Evolutionary conservation across 208 protist genomes (phyloP).

Genomic region (Trypanosoma rangeli): DNA sequence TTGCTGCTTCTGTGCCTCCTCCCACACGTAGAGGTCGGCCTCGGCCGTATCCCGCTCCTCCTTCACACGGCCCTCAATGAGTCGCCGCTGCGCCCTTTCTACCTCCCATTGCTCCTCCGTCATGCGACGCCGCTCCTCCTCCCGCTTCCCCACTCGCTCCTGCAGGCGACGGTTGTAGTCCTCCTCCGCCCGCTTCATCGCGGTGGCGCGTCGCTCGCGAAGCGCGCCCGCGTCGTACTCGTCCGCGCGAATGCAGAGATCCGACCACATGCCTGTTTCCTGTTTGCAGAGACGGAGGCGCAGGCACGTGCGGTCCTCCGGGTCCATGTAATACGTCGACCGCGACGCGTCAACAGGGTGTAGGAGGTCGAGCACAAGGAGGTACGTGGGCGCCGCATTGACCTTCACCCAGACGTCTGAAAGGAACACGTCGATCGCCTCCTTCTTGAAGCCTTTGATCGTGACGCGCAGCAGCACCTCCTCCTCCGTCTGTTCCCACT

Average conservation of each 20-base stretch:
- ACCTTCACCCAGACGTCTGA: constrained; percentile 84
- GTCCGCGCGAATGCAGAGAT: constrained; percentile 44
- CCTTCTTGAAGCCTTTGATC: constrained; percentile 80
- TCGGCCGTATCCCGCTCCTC: constrained; percentile 67
- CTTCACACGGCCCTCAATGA: constrained; percentile 73
- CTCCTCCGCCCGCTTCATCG: constrained; percentile 67
- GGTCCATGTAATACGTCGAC: constrained; percentile 60
- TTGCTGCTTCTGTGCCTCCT: constrained; percentile 32
- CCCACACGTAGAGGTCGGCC: constrained; percentile 78
- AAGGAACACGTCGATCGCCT: constrained; percentile 86
- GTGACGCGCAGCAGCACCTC: constrained; percentile 68
- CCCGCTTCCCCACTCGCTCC: constrained; percentile 60
- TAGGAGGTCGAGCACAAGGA: constrained; percentile 85
- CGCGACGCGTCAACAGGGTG: constrained; percentile 58
- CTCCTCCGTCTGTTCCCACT: constrained; percentile 86
- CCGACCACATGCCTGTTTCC: constrained; percentile 53
- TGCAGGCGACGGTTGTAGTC: constrained; percentile 74
- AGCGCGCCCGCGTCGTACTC: constrained; percentile 27
- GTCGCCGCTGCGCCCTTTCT: constrained; percentile 72
- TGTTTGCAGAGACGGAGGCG: constrained; percentile 69
- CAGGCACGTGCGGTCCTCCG: constrained; percentile 36
- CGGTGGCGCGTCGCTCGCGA: constrained; percentile 59
- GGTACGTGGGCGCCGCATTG: constrained; percentile 82
- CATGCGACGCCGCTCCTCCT: constrained; percentile 83
- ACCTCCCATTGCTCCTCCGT: constrained; percentile 90